A percentile compares a stretch with the other conserved stretches of the same genome.
Evolutionary conservation across 495 filamentous ascomycete genomes (phyloP).

Genomic region (Sordaria brevicollis): DNA sequence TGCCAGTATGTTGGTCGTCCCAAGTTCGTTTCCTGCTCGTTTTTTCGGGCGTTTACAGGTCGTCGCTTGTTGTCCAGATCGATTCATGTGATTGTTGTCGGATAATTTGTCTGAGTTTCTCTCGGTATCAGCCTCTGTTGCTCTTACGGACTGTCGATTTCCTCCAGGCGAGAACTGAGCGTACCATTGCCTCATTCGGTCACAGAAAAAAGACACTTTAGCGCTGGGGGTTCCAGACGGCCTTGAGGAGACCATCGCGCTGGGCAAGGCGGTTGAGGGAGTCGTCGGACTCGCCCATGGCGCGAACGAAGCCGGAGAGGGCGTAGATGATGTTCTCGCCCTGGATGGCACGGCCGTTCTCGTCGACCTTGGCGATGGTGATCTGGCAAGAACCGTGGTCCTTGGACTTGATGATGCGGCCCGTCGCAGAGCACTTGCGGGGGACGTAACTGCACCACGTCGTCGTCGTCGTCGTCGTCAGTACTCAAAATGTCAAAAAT

Average conservation of each 20-base stretch:
- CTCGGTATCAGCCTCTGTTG: too few relatives aligned
- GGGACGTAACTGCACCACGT: slow-evolving; percentile 73
- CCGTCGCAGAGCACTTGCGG: slow-evolving; percentile 92
- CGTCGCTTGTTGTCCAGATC: slow-evolving; percentile 12
- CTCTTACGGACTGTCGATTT: neutral
- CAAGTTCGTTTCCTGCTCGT: neutral
- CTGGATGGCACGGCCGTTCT: slow-evolving; percentile 87
- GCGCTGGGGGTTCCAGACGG: slow-evolving; percentile 82
- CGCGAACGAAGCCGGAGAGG: slow-evolving; percentile 93
- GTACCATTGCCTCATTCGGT: slow-evolving; percentile 14
- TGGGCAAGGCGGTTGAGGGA: slow-evolving; percentile 89
- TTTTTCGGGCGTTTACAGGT: too few relatives aligned
- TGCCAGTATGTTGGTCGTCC: slow-evolving; percentile 6
- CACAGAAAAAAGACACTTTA: slow-evolving; percentile 34
- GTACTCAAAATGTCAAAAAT: too few relatives aligned
- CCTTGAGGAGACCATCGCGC: slow-evolving; percentile 91
- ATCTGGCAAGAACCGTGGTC: slow-evolving; percentile 92
- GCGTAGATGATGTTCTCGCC: slow-evolving; percentile 97
- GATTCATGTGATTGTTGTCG: slow-evolving; percentile 12
- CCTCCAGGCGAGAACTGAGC: neutral
- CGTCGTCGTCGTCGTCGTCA: slow-evolving; percentile 6
- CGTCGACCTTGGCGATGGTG: slow-evolving; percentile 87
- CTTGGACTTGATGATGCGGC: slow-evolving; percentile 99
- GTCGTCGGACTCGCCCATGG: slow-evolving; percentile 97
- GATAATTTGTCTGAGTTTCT: slow-evolving; percentile 4